Conservation (phyloP, 768 basidiomycete species). For the Calocybe indica region DNA sequence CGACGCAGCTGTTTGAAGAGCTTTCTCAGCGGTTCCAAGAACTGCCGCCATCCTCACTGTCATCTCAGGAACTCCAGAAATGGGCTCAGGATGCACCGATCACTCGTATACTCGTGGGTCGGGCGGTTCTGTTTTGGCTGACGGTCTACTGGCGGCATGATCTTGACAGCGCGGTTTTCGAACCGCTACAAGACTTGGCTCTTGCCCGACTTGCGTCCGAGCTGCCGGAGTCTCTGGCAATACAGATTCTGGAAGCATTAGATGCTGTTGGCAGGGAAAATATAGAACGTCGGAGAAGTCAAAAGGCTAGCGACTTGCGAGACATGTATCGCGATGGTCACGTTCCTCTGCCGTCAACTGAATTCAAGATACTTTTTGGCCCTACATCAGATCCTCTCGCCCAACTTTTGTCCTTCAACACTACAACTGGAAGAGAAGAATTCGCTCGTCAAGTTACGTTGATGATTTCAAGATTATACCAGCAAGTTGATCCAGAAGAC, state of each 20-base stretch:
- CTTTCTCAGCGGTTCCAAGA: constrained; percentile 45
- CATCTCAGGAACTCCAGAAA: constrained; percentile 25
- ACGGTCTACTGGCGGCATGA: constrained; percentile 59
- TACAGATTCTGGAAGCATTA: constrained; percentile 21
- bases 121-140: constrained; percentile 66
- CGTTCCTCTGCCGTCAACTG: neutral
- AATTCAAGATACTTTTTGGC: constrained; percentile 10
- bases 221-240: constrained; percentile 21
- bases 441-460: constrained; percentile 41
- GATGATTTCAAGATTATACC: constrained; percentile 28
- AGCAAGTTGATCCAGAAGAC: constrained; percentile 35
- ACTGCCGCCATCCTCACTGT: constrained; percentile 17
- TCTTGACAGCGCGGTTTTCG: constrained; percentile 38
- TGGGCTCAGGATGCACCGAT: constrained; percentile 37
- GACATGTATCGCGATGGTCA: constrained; percentile 5
- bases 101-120: constrained; percentile 53
- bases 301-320: constrained; percentile 10
- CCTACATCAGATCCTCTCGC: constrained; percentile 17
- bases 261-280: constrained; percentile 14
- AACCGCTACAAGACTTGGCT: constrained; percentile 18
- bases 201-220: constrained; percentile 16
- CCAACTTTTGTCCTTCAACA: constrained; percentile 27
- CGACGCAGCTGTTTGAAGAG: constrained; percentile 34
- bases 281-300: constrained; percentile 6
- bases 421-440: constrained; percentile 29